Evolutionary conservation across 768 basidiomycete species (phyloP).

Genomic region (Sporobolomyces roseus): DNA sequence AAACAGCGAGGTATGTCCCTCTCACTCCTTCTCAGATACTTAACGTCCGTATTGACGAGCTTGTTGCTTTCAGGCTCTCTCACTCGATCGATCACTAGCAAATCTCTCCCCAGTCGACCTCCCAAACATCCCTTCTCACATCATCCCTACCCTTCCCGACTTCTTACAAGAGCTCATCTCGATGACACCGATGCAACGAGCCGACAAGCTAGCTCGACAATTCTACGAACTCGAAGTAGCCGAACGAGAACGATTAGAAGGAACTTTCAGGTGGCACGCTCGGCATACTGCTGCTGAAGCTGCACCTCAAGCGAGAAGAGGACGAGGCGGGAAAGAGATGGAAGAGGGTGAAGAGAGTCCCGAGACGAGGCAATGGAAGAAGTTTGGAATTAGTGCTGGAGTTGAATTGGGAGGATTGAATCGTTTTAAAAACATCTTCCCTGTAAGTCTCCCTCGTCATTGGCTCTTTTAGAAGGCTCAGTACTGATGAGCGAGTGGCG

Average conservation of each 20-base stretch:
- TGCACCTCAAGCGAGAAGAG: neutral
- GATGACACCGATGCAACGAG: constrained; percentile 44
- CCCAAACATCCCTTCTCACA: constrained; percentile 12
- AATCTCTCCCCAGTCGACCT: constrained; percentile 42
- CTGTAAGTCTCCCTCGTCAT: constrained; percentile 54
- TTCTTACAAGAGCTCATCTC: constrained; percentile 36
- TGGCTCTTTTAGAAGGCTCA: neutral
- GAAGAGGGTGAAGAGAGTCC: constrained; percentile 25
- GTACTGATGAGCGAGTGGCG: no score
- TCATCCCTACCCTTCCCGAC: constrained; percentile 30
- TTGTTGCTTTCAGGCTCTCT: constrained; percentile 35
- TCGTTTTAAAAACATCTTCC: constrained; percentile 96
- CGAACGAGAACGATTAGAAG: constrained; percentile 81
- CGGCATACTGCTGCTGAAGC: constrained; percentile 52
- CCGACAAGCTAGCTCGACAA: constrained; percentile 80
- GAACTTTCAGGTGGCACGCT: constrained; percentile 86
- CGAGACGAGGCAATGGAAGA: constrained; percentile 51
- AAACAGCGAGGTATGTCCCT: constrained; percentile 46
- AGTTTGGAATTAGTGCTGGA: constrained; percentile 90
- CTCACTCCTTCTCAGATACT: neutral
- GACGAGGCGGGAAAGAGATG: neutral
- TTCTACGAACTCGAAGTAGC: constrained; percentile 88
- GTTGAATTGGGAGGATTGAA: constrained; percentile 94
- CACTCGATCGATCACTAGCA: constrained; percentile 39
- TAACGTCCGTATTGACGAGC: neutral